Base-by-base conservation (phyloP, 2,329 filamentous ascomycete genomes). In the Sclerotinia borealis region DNA sequence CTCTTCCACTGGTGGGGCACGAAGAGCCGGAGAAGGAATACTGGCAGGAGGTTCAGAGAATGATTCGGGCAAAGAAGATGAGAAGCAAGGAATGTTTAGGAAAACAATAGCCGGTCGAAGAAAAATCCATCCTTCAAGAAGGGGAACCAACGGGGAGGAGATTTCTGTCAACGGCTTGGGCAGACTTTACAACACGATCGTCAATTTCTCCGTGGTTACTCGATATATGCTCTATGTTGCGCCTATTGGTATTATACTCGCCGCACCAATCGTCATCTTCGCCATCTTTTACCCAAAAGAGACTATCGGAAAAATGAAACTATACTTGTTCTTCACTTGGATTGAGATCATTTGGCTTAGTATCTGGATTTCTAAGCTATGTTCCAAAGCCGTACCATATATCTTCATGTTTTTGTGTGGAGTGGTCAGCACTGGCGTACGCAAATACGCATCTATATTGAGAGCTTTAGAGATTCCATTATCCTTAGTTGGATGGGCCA, bases 391-490 rank as follows among this genome's bases (percentile, higher is more conserved):
- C 19, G 72, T 89, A 3, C 87, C 88, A 0, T 75, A 78, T 45
- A 67, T 84, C 59, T 90, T 90, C 75, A 86, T 89, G 80, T 87
- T 88, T 71, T 82, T 89, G 68, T 84, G 82, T 66, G 88, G 88
- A 63, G 84, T 90, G 36, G 82, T 90, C 72, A 89, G 85, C 73
- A 83, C 84, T 17, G 87, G 87, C 54, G 88, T 87, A 5, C 81
- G 86, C 65, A 91, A 91, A 74, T 90, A 91, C 70, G 86, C 86
- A 50, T 81, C 82, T 3, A 84, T 91, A 17, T 77, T 91, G 37
- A 79, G 78, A 63, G 84, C 85, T 63, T 78, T 90, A 45, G 85
- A 87, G 71, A 83, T 90, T 43, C 84, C 86, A 1, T 75, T 91
- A 1, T 88, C 85, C 3, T 79, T 90, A 55, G 87, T 90, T 73